phyloP scores from a whole-genome alignment of 2,329 filamentous ascomycete genomes.

The Periconia sp. region DNA sequence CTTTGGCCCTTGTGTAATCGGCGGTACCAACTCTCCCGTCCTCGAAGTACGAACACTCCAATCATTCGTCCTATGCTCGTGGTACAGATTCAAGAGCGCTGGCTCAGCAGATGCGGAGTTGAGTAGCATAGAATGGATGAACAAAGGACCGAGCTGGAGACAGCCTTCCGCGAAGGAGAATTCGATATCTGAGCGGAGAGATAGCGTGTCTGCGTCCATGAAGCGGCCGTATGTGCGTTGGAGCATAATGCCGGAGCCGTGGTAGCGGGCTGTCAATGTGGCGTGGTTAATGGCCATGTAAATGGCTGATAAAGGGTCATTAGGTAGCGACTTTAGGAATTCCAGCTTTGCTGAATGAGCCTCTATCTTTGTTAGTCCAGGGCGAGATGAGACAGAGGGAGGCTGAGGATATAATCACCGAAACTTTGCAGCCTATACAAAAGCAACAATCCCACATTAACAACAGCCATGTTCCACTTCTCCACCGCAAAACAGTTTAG shows the following conservation, averaged over 20 bases:
- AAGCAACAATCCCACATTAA: conserved; percentile 34
- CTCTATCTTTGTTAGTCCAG: conserved; percentile 18
- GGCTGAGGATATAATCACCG: conserved; percentile 9
- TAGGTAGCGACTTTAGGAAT: conserved; percentile 29
- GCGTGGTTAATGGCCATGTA: conserved; percentile 36
- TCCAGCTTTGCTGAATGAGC: conserved; percentile 17
- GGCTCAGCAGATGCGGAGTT: conserved; percentile 17
- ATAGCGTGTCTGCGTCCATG: conserved; percentile 36
- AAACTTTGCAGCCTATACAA: conserved; percentile 27
- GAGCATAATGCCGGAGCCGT: conserved; percentile 39
- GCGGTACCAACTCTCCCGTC: conserved; percentile 31
- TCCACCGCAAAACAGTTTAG: conserved; percentile 33
- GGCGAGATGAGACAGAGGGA: not conserved
- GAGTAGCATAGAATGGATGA: conserved; percentile 31
- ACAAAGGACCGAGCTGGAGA: conserved; percentile 29
- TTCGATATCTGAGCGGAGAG: conserved; percentile 36
- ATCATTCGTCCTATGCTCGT: conserved; percentile 31
- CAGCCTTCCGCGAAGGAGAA: conserved; percentile 37
- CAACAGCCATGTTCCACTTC: conserved; percentile 31
- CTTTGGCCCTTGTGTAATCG: conserved; percentile 34
- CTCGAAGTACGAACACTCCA: conserved; percentile 27
- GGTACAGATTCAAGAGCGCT: conserved; percentile 35
- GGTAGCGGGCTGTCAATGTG: conserved; percentile 36
- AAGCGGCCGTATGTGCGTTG: conserved; percentile 34
- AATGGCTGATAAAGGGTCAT: conserved; percentile 31